Base-by-base conservation (phyloP, 345 rosid genomes). In the Melaleuca alternifolia region DNA sequence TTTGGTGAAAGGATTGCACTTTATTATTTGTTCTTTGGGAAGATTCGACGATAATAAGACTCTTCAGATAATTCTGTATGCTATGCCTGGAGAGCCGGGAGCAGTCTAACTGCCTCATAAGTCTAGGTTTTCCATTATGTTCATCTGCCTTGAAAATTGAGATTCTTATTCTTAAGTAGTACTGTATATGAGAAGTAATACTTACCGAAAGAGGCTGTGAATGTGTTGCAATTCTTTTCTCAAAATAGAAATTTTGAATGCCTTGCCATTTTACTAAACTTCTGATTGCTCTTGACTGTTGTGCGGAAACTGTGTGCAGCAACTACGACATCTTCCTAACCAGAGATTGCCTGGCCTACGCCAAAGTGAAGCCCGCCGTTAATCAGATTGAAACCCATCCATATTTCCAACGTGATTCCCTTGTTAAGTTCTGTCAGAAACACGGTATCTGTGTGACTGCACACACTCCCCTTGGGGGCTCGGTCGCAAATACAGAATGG, bases 331-430 rank as follows among this genome's bases (percentile, higher is more conserved):
- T 97, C 86, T 97, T 93, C 90, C 90, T 97, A 54, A 93, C 98
- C 7, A 94, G 98, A 89, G 98, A 96, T 87, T 96, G 98, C 94
- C 88, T 97, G 84, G 98, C 99, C 56, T 96, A 95, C 92, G 93
- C 98, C 82, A 97, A 95, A 89, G 92, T 97, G 90, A 97, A 97
- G 90, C 99, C 99, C 13, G 98, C 96, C n/a, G 99, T 97, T 86
- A 97, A 97, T 91, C 99, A 97, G 91, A 91, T 97, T 3, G 98
- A 97, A 90, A 94, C 96, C 13, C 98, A 96, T 84, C 98, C 98
- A 54, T 97, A 96, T 91, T 97, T 97, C 85, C 99, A 97, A 87
- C 97, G 99, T 0, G 96, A 96, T 6, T 96, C 92, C 21, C 98
- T 96, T 51, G 96, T 97, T 65, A 96, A 95, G 79, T 96, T 97